Base-by-base conservation (phyloP, 2,329 filamentous ascomycete genomes). In the Nigrospora sphaerica region DNA sequence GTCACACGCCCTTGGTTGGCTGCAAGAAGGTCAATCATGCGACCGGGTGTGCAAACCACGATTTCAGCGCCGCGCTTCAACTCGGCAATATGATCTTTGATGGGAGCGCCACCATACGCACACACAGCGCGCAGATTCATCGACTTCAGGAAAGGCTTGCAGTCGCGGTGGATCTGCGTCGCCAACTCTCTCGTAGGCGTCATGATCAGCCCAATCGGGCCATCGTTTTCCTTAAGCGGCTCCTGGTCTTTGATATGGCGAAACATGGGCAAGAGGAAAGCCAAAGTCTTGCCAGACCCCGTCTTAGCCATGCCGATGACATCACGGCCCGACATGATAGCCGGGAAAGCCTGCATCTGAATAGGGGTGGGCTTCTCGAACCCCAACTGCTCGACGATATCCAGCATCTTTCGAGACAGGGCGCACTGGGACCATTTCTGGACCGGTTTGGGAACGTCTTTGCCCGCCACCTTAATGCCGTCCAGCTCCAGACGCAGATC, bases 401-500 rank as follows among this genome's bases (percentile, higher is more conserved):
- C 89, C 46, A 96, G 71, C 7, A 89, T 91, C 58, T 91, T 88
- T 31, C 88, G 81, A 14, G 90, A 89, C 42, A 96, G 77, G 40
- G 93, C 93, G 62, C 91, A 95, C 59, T 97, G 92, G 1, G 92
- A 91, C 88, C 91, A 98, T 66, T 95, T 96, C 59, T 89, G 86
- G 11, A 98, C 91, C 4, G 93, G 93, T 58, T 91, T 95, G 2
- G 93, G 93, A 5, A 95, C 83, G 57, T 95, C 81, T 54, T 89
- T 83, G 50, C 91, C 90, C 49, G 85, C 82, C 37, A 97, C 88
- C 63, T 95, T 96, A 69, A 98, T 97, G 41, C 90, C 92, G 62
- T 97, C 93, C 31, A 98, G 74, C 63, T 97, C 90, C 49, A 92
- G 70, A 41, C 93, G 83, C 46, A 98, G 66, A 54, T 87, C 86